Evolutionary conservation across 106 monocot genomes (phyloP).

Genomic region (Phalaenopsis aphrodite): DNA sequence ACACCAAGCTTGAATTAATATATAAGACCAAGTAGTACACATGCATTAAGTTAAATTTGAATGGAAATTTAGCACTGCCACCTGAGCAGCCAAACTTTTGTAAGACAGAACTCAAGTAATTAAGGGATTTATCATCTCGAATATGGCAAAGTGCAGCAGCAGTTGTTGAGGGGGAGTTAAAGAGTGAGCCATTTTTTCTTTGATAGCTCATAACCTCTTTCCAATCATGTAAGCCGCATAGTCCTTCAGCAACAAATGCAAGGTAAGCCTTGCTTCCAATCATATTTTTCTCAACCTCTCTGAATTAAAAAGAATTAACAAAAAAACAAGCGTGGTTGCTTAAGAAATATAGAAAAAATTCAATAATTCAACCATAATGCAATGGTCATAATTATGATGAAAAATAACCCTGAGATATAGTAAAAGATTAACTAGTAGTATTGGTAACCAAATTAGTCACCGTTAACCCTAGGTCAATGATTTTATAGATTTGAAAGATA

Average conservation of each 20-base stretch:
- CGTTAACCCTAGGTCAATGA: too few relatives aligned
- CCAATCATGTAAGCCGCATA: conserved; percentile 37
- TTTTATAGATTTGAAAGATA: too few relatives aligned
- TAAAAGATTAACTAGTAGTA: too few relatives aligned
- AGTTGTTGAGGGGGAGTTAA: conserved; percentile 85
- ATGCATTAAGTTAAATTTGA: background rate
- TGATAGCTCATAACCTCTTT: conserved; percentile 62
- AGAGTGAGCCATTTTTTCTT: conserved; percentile 74
- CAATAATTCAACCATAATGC: too few relatives aligned
- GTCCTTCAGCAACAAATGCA: conserved; percentile 78
- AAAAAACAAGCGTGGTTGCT: too few relatives aligned
- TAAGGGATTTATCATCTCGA: conserved; percentile 42
- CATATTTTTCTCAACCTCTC: conserved; percentile 26
- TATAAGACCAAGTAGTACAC: background rate
- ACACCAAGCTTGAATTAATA: background rate
- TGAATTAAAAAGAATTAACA: conserved; percentile 5
- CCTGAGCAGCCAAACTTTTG: conserved; percentile 63
- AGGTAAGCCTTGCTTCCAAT: conserved; percentile 45
- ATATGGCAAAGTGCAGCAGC: conserved; percentile 44
- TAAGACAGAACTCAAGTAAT: conserved; percentile 42
- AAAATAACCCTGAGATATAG: too few relatives aligned
- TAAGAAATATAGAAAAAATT: too few relatives aligned
- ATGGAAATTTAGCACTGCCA: conserved; percentile 10
- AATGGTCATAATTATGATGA: too few relatives aligned
- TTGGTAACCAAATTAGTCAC: too few relatives aligned